Evolutionary conservation across 2,329 filamentous ascomycete species (phyloP).

Genomic region (Ploettnerulaceae sp.): DNA sequence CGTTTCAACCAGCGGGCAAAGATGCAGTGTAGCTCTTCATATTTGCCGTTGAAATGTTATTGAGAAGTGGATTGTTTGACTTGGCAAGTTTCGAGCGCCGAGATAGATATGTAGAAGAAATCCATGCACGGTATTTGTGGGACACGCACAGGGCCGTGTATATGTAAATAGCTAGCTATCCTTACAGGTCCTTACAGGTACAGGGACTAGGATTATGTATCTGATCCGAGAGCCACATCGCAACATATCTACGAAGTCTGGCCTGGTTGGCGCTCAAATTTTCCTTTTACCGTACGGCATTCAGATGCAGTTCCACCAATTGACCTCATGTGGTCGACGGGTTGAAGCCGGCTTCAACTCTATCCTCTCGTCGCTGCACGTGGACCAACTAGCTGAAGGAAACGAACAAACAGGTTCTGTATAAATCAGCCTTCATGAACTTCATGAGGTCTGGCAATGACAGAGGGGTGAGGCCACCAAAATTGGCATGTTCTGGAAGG

Average conservation of each 20-base stretch:
- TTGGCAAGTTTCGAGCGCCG: conserved; percentile 12
- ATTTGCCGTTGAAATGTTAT: background rate
- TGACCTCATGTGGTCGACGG: too few relatives aligned
- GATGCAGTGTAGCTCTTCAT: background rate
- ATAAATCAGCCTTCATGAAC: too few relatives aligned
- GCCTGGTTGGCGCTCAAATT: background rate
- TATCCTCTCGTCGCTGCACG: too few relatives aligned
- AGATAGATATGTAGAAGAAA: too few relatives aligned
- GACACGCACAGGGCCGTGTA: background rate
- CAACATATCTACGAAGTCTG: background rate
- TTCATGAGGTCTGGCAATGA: too few relatives aligned
- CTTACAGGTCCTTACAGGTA: background rate
- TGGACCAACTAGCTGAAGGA: too few relatives aligned
- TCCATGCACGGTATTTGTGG: background rate
- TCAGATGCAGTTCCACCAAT: too few relatives aligned
- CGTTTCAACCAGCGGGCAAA: background rate
- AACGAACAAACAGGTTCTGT: too few relatives aligned
- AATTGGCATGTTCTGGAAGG: too few relatives aligned
- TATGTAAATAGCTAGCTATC: background rate
- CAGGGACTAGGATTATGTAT: background rate
- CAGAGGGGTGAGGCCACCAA: too few relatives aligned
- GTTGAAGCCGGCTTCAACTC: too few relatives aligned
- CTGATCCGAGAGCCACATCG: background rate
- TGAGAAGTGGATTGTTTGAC: conserved; percentile 10
- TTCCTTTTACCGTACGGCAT: background rate